These are phyloP conservation scores for Gastroboletus turbinatus DNA, from an alignment of 1,284 basidiomycete species.

Conservation along the genomic window DNA sequence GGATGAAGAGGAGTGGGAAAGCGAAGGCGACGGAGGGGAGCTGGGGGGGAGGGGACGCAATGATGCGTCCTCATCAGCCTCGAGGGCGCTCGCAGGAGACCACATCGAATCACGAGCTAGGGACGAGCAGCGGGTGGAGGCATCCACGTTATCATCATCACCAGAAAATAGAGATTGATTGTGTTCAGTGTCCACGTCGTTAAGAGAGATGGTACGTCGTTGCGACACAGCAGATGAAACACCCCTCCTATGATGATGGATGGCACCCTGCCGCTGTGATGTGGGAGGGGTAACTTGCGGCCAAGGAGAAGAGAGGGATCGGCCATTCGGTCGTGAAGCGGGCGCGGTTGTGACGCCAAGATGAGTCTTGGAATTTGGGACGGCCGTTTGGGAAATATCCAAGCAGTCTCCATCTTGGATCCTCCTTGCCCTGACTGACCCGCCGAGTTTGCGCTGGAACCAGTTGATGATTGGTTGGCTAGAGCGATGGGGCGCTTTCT, in stretches of 20 bases:
- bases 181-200: conserved; percentile 44
- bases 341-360: conserved; percentile 13
- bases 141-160: conserved; percentile 44
- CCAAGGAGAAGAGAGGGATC: conserved; percentile 32
- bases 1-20: conserved; percentile 75
- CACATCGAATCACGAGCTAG: conserved; percentile 66
- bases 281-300: conserved; percentile 19
- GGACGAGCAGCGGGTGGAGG: conserved; percentile 52
- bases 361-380: conserved; percentile 18
- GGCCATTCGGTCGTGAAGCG: conserved; percentile 31
- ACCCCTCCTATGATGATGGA: conserved; percentile 29
- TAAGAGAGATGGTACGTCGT: conserved; percentile 63
- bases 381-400: conserved; percentile 13
- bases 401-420: conserved; percentile 36
- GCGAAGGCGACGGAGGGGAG: conserved; percentile 79
- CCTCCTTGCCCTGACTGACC: conserved; percentile 54
- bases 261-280: conserved; percentile 29
- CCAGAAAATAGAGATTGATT: conserved; percentile 36
- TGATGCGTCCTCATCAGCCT: conserved; percentile 90
- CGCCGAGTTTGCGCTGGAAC: conserved; percentile 85
- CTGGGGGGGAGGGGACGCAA: conserved; percentile 85
- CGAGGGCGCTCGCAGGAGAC: conserved; percentile 69
- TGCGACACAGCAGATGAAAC: conserved; percentile 40
- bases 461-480: conserved; percentile 90
- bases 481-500: conserved; percentile 60